Evolutionary conservation across 495 filamentous ascomycete genomes (phyloP).

Genomic region (Penicillium desertorum): DNA sequence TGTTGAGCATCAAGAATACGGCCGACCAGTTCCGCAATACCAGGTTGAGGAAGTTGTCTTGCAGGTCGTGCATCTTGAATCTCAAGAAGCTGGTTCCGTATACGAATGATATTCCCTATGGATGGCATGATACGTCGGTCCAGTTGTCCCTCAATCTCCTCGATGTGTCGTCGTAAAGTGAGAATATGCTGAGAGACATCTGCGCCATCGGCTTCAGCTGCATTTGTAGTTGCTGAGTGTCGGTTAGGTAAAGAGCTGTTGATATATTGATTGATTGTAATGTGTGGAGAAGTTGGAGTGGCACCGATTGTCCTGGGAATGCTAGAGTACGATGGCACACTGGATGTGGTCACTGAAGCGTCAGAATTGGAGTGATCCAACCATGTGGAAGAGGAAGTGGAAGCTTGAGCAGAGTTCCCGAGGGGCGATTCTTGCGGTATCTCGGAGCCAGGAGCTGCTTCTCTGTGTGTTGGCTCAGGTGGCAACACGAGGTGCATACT

Average conservation of each 20-base stretch:
- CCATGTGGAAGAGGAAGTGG: neutral
- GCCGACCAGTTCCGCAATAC: neutral
- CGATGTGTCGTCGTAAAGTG: constrained; percentile 31
- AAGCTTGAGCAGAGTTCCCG: neutral
- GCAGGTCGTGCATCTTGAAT: constrained; percentile 34
- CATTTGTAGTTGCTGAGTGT: neutral
- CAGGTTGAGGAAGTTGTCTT: constrained; percentile 11
- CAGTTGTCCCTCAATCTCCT: constrained; percentile 42
- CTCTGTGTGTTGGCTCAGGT: constrained; percentile 31
- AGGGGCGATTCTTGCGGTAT: neutral
- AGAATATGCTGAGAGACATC: neutral
- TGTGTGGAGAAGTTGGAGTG: neutral
- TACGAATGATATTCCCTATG: constrained; percentile 33
- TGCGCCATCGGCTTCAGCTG: neutral
- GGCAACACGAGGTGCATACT: constrained; percentile 65
- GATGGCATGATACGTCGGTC: constrained; percentile 34
- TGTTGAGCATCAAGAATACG: constrained; percentile 3
- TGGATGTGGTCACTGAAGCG: neutral
- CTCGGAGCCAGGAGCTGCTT: neutral
- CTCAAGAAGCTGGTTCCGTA: constrained; percentile 34
- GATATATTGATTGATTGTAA: neutral
- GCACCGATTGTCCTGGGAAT: neutral
- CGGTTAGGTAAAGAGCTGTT: neutral
- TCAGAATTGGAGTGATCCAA: neutral
- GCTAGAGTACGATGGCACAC: neutral